A percentile compares a stretch with the other conserved stretches of the same genome.
Conservation (phyloP, 2,329 filamentous ascomycete genomes). For the Penicillium sumatraense region DNA sequence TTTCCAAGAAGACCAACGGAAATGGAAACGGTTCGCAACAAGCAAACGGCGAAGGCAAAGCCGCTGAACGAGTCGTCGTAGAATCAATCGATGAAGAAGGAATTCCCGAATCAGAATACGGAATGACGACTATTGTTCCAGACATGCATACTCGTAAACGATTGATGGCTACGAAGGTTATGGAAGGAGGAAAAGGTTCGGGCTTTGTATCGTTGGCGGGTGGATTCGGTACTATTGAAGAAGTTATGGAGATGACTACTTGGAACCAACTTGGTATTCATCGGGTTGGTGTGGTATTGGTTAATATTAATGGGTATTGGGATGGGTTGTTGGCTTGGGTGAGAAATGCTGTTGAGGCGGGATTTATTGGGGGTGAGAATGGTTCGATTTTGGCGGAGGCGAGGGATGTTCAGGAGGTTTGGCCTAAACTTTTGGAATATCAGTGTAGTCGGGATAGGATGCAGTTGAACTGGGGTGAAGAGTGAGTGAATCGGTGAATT, state of each 20-base stretch:
- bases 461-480: constrained; percentile 78
- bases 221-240: constrained; percentile 94
- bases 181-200: constrained; percentile 77
- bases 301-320: constrained; percentile 92
- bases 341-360: constrained; percentile 71
- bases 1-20: constrained; percentile 57
- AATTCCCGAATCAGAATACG: constrained; percentile 61
- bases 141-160: constrained; percentile 98
- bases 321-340: constrained; percentile 86
- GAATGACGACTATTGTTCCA: constrained; percentile 82
- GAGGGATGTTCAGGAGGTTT: constrained; percentile 71
- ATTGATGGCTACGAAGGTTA: constrained; percentile 87
- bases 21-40: constrained; percentile 39
- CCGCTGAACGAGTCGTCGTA: constrained; percentile 62
- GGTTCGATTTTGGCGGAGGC: constrained; percentile 79
- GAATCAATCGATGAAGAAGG: constrained; percentile 43
- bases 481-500: constrained; percentile 43
- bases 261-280: constrained; percentile 99
- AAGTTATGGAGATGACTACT: constrained; percentile 88
- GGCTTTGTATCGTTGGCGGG: constrained; percentile 89
- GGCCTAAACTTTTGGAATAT: constrained; percentile 73
- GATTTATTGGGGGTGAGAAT: constrained; percentile 76
- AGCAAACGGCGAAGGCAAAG: constrained; percentile 47
- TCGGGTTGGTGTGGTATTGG: constrained; percentile 73
- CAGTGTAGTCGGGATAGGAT: constrained; percentile 74